Conservation (phyloP, 768 basidiomycete genomes). For the Harrya chromipes region DNA sequence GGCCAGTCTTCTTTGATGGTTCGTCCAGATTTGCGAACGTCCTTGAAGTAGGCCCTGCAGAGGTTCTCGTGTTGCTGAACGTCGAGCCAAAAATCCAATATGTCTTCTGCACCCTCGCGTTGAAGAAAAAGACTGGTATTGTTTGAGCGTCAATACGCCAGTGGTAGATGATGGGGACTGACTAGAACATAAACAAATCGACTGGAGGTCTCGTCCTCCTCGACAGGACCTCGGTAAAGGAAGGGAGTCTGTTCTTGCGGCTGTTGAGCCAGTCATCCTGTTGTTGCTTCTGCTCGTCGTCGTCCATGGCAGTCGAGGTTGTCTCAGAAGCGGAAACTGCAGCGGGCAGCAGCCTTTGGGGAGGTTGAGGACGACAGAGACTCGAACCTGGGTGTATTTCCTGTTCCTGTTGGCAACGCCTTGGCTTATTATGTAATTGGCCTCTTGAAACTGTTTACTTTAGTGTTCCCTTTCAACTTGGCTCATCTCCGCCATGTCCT, state of each 20-base stretch:
- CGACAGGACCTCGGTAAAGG: constrained; percentile 87
- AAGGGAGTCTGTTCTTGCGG: constrained; percentile 76
- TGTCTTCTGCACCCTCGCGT: constrained; percentile 93
- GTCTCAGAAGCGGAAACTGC: constrained; percentile 8
- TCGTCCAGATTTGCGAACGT: constrained; percentile 90
- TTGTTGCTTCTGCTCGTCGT: constrained; percentile 48
- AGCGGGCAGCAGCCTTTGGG: constrained; percentile 13
- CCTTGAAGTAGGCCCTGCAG: constrained; percentile 98
- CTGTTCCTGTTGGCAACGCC: constrained; percentile 8
- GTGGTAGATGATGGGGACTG: constrained; percentile 35
- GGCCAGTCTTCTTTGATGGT: constrained; percentile 98
- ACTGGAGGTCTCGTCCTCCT: constrained; percentile 91
- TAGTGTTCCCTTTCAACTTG: not conserved
- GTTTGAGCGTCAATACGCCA: constrained; percentile 5
- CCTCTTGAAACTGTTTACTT: not conserved
- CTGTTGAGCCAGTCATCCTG: constrained; percentile 75
- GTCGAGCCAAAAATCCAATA: constrained; percentile 98
- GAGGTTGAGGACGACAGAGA: constrained; percentile 20
- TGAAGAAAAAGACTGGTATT: constrained; percentile 82
- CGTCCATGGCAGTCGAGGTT: constrained; percentile 40
- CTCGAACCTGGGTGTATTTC: not conserved
- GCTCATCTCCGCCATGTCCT: constrained; percentile 44
- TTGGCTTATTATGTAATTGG: constrained; percentile 33
- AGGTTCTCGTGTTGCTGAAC: constrained; percentile 99
- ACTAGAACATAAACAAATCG: constrained; percentile 99